These are phyloP conservation scores for Entophlyctis luteolus DNA, from an alignment of 192 early-diverging fungal genomes.

Conservation along the genomic window DNA sequence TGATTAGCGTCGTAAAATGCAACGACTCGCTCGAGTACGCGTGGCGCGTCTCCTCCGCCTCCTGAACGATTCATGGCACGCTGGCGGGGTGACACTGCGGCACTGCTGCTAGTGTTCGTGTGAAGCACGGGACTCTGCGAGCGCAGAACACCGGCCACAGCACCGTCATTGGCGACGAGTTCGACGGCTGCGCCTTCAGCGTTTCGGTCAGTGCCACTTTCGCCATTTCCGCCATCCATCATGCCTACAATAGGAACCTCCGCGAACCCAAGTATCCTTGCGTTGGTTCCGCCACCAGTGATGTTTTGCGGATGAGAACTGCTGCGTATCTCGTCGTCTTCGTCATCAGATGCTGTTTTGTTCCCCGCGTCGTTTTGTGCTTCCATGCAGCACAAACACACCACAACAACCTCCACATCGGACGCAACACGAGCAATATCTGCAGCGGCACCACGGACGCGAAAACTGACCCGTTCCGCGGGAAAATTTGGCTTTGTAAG, in stretches of 20 bases:
- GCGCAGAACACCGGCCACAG: neutral
- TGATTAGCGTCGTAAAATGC: constrained; percentile 32
- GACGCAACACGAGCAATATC: constrained; percentile 33
- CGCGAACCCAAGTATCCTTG: neutral
- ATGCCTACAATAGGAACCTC: neutral
- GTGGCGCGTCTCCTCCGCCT: neutral
- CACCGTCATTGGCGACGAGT: neutral
- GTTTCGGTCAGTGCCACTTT: neutral
- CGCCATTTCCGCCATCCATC: neutral
- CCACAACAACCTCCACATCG: constrained; percentile 33
- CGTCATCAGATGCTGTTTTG: constrained; percentile 17
- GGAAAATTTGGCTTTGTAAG: constrained; percentile 42
- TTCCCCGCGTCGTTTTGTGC: constrained; percentile 30
- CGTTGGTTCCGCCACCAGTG: neutral
- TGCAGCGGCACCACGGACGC: constrained; percentile 26
- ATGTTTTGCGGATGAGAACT: neutral
- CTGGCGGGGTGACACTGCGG: neutral
- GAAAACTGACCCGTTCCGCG: constrained; percentile 48
- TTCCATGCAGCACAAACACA: constrained; percentile 37
- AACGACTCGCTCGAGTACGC: constrained; percentile 39
- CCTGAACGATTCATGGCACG: neutral
- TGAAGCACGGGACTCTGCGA: constrained; percentile 3
- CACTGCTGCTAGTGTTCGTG: neutral
- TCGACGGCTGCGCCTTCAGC: neutral
- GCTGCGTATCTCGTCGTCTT: constrained; percentile 4